Conservation (phyloP, 352 stramenopile genomes). For the Thraustotheca clavata region DNA sequence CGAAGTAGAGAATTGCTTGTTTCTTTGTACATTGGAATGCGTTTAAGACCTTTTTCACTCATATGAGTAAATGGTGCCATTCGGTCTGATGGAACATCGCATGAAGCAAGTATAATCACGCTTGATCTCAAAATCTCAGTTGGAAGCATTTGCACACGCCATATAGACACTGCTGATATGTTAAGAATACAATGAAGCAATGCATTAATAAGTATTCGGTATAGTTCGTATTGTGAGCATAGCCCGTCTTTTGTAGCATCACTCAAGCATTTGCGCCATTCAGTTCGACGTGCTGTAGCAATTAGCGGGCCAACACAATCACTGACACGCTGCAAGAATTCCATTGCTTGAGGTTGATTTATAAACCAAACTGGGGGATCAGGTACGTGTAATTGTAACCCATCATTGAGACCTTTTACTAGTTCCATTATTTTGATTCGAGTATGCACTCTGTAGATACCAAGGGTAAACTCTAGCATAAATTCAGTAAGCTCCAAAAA, state of each 20-base stretch:
- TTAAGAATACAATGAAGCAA: slow-evolving; percentile 35
- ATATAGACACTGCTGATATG: slow-evolving; percentile 42
- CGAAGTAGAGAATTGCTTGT: slow-evolving; percentile 26
- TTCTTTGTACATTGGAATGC: slow-evolving; percentile 52
- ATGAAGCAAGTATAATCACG: slow-evolving; percentile 45
- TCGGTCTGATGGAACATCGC: slow-evolving; percentile 47
- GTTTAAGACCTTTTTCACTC: slow-evolving; percentile 49
- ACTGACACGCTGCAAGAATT: slow-evolving; percentile 39
- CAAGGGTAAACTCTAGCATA: slow-evolving; percentile 17
- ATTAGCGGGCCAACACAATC: slow-evolving; percentile 8
- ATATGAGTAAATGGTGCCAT: slow-evolving; percentile 48
- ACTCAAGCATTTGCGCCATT: slow-evolving; percentile 45
- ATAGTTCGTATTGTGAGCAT: slow-evolving; percentile 46
- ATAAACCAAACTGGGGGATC: slow-evolving; percentile 31
- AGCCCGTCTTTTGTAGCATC: slow-evolving; percentile 30
- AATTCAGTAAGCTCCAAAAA: slow-evolving; percentile 9
- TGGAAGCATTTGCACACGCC: slow-evolving; percentile 31
- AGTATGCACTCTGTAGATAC: slow-evolving; percentile 23
- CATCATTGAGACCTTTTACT: slow-evolving; percentile 33
- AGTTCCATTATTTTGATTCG: slow-evolving; percentile 50
- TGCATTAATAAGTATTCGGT: slow-evolving; percentile 36
- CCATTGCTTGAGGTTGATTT: slow-evolving; percentile 41
- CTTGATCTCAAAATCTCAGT: slow-evolving; percentile 15
- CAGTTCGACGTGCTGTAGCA: neutral
- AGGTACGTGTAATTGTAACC: slow-evolving; percentile 37